A percentile compares a stretch with the other conserved stretches of the same genome.
Conservation (phyloP, 164 flowering plant genomes). For the Taxillus chinensis region DNA sequence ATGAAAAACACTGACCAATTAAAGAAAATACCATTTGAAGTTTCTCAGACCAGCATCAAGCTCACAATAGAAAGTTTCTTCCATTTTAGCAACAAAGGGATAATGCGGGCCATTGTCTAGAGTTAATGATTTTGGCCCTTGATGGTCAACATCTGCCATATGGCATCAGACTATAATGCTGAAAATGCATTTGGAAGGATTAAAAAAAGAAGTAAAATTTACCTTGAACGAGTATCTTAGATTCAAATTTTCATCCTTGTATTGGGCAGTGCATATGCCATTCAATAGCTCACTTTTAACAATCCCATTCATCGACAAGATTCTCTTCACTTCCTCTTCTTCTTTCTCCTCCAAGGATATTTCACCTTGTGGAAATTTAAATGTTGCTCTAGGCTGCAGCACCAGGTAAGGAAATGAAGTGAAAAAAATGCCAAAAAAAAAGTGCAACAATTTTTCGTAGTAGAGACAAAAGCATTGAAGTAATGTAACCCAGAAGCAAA, state of each 20-base stretch:
- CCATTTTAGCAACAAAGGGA: too few relatives aligned
- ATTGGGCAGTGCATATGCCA: constrained; percentile 70
- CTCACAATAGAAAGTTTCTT: neutral
- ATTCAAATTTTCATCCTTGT: constrained; percentile 52
- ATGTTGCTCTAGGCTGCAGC: constrained; percentile 77
- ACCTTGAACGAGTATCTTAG: constrained; percentile 83
- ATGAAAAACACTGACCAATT: too few relatives aligned
- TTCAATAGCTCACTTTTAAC: constrained; percentile 49
- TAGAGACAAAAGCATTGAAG: neutral
- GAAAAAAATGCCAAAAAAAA: neutral
- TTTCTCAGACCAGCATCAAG: too few relatives aligned
- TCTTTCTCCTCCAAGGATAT: constrained; percentile 60
- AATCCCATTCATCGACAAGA: constrained; percentile 50
- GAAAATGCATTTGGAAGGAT: neutral
- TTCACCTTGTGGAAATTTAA: constrained; percentile 80
- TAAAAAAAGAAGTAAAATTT: neutral
- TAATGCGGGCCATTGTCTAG: too few relatives aligned
- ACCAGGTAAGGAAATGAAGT: constrained; percentile 1
- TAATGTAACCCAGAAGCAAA: neutral
- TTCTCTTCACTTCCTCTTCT: constrained; percentile 43
- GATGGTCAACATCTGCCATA: neutral
- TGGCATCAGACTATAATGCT: neutral
- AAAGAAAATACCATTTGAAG: too few relatives aligned
- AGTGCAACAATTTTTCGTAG: neutral
- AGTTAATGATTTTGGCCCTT: too few relatives aligned